Base-by-base conservation (phyloP, 495 filamentous ascomycete genomes). In the Trichoderma erinaceum region DNA sequence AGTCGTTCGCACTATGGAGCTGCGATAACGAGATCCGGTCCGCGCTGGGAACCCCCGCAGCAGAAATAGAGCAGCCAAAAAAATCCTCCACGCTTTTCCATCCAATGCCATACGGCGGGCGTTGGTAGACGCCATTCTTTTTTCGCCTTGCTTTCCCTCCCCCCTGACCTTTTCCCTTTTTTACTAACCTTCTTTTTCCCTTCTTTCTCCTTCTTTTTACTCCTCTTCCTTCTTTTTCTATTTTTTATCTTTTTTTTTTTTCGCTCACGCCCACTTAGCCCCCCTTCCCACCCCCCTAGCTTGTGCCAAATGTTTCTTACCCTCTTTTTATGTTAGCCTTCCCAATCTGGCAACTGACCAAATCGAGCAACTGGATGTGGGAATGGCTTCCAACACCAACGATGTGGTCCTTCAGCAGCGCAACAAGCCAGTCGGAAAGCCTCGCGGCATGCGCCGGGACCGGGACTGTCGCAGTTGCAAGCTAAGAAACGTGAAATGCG, bases 391-490 rank as follows among this genome's bases (percentile, higher is more conserved):
- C 29, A 44, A 65, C 41, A 44, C 63, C 63, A 65, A 23, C 16
- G 63, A 41, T 27, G 41, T 35, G 35, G 41, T 21, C 25, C 29
- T 11, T 65, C 63, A 44, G 10, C 63, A 65, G 35, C 63, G 63
- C n/a, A 65, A 11, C 35, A 65, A 44, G 63, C 63, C 63, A 43
- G 35, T 41, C 25, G 66, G 66, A 41, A 79, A 77, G 69, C 74
- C 75, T 32, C 76, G 76, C 13, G 73, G 77, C 11, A 77, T 79
- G 44, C 74, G 76, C 15, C 71, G 75, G 41, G 76, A 78, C 67
- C 75, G 76, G 25, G 74, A 78, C 50, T 78, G 76, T 52, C 65
- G 70, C 38, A 72, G 69, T 46, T 78, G 76, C 64, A 75, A 74
- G 66, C 56, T 29, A 38, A 71, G 74, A 44, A 68, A 71, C 32